Evolutionary conservation across 495 filamentous ascomycete species (phyloP).

Genomic region (Parachaetomium inaequale): DNA sequence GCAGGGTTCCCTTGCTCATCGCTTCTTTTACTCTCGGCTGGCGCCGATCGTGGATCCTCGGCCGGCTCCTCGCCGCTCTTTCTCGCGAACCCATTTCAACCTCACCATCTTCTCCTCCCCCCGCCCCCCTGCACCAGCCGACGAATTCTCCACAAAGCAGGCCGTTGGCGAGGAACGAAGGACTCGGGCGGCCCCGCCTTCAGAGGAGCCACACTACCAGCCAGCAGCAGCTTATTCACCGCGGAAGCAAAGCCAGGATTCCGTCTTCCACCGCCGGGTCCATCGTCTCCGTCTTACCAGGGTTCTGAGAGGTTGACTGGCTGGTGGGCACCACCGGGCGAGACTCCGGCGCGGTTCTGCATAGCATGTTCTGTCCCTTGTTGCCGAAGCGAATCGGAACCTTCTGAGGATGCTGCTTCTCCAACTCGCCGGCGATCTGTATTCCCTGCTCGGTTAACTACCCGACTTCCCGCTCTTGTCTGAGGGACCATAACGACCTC

Average conservation of each 20-base stretch:
- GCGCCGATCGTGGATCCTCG: background rate
- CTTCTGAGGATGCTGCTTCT: conserved; percentile 20
- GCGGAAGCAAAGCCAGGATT: background rate
- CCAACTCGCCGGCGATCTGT: conserved; percentile 25
- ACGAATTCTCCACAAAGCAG: background rate
- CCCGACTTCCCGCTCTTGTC: conserved; percentile 15
- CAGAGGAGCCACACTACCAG: background rate
- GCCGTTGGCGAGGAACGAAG: background rate
- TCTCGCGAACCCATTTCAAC: background rate
- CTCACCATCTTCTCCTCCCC: too few species aligned
- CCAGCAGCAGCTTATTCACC: background rate
- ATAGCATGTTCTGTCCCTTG: conserved; percentile 2
- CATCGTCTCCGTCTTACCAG: background rate
- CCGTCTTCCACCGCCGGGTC: background rate
- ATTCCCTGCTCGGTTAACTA: conserved; percentile 32
- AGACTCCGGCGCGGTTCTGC: background rate
- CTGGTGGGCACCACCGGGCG: background rate
- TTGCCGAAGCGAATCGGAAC: conserved; percentile 19
- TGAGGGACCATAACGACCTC: conserved; percentile 10
- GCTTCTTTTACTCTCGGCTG: background rate
- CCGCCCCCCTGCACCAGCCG: background rate
- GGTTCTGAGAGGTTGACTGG: background rate
- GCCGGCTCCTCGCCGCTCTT: background rate
- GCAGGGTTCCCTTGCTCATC: background rate
- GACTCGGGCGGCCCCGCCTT: background rate